Percentiles rank a stretch among this genome's conserved stretches.
These are phyloP conservation scores for Ambrosia trifida DNA, from an alignment of 129 eudicot species.

Conservation along the genomic window DNA sequence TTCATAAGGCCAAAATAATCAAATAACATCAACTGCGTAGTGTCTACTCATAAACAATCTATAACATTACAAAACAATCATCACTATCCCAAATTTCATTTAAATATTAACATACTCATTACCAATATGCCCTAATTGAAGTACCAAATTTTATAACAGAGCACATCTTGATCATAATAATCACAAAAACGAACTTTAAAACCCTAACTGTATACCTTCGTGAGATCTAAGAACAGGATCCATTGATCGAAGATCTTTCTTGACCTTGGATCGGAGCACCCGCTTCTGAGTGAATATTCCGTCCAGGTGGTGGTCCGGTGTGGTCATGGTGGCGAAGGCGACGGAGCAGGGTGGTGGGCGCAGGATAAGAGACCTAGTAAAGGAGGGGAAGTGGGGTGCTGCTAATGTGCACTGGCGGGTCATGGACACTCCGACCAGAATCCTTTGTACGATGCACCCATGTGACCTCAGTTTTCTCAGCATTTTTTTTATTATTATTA, in stretches of 20 bases:
- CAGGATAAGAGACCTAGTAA: slow-evolving; percentile 16
- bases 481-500: slow-evolving; percentile 23
- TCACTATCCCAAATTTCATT: not conserved
- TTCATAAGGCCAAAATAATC: not conserved
- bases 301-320: slow-evolving; percentile 39
- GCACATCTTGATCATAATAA: no score
- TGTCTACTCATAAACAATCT: not conserved
- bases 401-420: slow-evolving; percentile 41
- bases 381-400: slow-evolving; percentile 23
- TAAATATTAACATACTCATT: not conserved
- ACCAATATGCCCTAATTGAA: no score
- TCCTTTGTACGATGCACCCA: slow-evolving; percentile 34
- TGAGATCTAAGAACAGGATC: slow-evolving; percentile 71
- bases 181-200: no score
- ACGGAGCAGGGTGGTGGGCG: slow-evolving; percentile 39
- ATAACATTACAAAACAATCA: not conserved
- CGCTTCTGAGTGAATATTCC: slow-evolving; percentile 60
- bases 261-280: slow-evolving; percentile 53
- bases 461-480: slow-evolving; percentile 21
- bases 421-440: slow-evolving; percentile 21
- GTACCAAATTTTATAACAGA: no score
- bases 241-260: slow-evolving; percentile 77
- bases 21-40: no score
- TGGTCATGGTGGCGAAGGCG: slow-evolving; percentile 38
- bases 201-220: slow-evolving; percentile 46